Evolutionary conservation across 2,329 filamentous ascomycete genomes (phyloP), one percentile per base, ranked within the genome.

Genomic region (Penicillium janthinellum): DNA sequence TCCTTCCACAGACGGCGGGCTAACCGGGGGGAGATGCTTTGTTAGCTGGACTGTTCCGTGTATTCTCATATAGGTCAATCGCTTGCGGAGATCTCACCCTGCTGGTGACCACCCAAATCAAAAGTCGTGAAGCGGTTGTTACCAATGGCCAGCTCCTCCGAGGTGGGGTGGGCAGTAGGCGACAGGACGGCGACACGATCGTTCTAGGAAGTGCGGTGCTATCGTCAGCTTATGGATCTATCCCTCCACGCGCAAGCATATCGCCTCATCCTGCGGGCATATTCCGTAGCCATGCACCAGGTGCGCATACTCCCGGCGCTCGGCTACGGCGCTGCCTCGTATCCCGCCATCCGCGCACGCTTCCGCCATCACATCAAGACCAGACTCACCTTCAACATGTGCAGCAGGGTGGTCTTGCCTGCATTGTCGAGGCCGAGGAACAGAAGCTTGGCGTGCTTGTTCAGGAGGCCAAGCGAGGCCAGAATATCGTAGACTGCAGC

Each of bases 61-160:
- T 20, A 31, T 12, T 28, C 44, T 8, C 12, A 15, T 3, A 54
- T 20, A 17, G 17, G 78, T 53, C 82, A 89, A 52, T 39, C 49
- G 37, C 35, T 38, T 3, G 35, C 35, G 20, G 8, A 8, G 17
- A 31, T 34, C 71, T 69, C 70, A 81, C 90, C 90, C 84, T 97
- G 93, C 80, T 95, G 90, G 82, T 96, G 92, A 79, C 92, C 92
- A 76, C 92, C 92, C 60, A 96, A 83, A 79, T 96, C 92, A 77
- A 96, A 96, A 56, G 92, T 96, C 67, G 91, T 96, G 82, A 96
- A 96, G 76, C 91, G 90, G 75, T 96, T 91, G 77, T 94, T 95
- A 76, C 92, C 92, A 76, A 96, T 96, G 65, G 90, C 89, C 68
- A 96, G 87, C 78, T 96, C 92, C 83, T 96, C 92, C 59, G 91